Conservation (phyloP, 1,284 basidiomycete genomes). For the Trametes versicolor region DNA sequence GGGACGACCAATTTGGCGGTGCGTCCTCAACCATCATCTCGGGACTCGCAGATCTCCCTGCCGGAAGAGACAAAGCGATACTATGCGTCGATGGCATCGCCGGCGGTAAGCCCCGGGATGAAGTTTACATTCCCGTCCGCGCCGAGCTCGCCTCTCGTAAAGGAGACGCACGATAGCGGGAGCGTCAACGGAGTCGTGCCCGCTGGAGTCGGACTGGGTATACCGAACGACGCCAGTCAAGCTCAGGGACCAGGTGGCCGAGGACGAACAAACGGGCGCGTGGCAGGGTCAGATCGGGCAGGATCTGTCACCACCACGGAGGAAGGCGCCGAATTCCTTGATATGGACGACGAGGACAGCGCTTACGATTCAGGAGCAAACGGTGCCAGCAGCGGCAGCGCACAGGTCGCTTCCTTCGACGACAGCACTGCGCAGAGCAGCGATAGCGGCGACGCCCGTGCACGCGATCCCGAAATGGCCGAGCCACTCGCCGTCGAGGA, state of each 20-base stretch:
- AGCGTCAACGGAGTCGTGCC: constrained; percentile 8
- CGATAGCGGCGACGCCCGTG: constrained; percentile 23
- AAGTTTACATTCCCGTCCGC: constrained; percentile 32
- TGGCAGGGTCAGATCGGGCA: constrained; percentile 25
- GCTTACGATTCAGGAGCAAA: constrained; percentile 40
- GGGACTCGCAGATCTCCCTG: constrained; percentile 72
- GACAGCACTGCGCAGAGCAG: constrained; percentile 28
- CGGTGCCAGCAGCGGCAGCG: constrained; percentile 31
- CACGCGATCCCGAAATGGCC: constrained; percentile 21
- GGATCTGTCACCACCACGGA: constrained; percentile 37
- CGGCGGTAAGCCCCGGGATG: constrained; percentile 60
- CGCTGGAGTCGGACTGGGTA: constrained; percentile 28
- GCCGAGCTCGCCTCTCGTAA: constrained; percentile 36
- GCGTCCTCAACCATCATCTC: constrained; percentile 45
- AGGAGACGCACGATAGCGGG: constrained; percentile 30
- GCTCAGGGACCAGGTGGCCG: constrained; percentile 11
- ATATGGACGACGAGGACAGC: constrained; percentile 62
- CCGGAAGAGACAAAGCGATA: constrained; percentile 80
- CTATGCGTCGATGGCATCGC: constrained; percentile 70
- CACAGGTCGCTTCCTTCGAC: constrained; percentile 33
- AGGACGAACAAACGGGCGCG: constrained; percentile 25
- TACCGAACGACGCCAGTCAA: constrained; percentile 19
- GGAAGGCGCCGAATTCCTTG: constrained; percentile 63
- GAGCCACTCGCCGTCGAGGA: constrained; percentile 43
- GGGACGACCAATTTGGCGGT: constrained; percentile 26